Evolutionary conservation across 73 alveolate genomes (phyloP).

Genomic region (Paramecium caudatum): DNA sequence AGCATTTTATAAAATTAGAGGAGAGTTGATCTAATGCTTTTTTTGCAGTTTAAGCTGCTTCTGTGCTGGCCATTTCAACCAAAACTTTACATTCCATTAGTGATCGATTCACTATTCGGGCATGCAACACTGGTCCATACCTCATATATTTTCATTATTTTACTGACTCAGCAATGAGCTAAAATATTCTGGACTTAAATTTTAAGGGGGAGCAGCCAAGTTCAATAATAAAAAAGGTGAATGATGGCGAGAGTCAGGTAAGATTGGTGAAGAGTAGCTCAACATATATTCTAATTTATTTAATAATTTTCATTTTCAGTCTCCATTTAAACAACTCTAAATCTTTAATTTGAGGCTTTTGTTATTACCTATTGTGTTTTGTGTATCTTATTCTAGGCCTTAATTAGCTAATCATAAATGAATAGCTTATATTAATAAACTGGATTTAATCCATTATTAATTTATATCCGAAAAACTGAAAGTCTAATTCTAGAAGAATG

Average conservation of each 20-base stretch:
- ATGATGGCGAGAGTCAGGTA: conserved; percentile 11
- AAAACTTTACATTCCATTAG: conserved; percentile 38
- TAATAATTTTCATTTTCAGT: conserved; percentile 31
- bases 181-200: conserved; percentile 60
- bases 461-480: too few species aligned
- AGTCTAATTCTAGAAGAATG: too few species aligned
- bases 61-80: conserved; percentile 45
- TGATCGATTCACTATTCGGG: background rate
- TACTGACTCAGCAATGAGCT: conserved; percentile 36
- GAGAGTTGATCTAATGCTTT: conserved; percentile 58
- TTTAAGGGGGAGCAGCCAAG: conserved; percentile 46
- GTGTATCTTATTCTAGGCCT: too few species aligned
- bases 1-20: conserved; percentile 43
- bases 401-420: too few species aligned
- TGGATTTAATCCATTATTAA: too few species aligned
- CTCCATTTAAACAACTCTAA: background rate
- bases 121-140: conserved; percentile 59
- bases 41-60: conserved; percentile 54
- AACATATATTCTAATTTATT: conserved; percentile 21
- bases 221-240: background rate
- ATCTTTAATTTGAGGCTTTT: background rate
- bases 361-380: too few species aligned
- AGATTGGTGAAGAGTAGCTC: conserved; percentile 47
- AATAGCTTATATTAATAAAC: too few species aligned
- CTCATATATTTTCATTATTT: background rate